phyloP scores from a whole-genome alignment of 257 asterid species.

The Mentha longifolia region DNA sequence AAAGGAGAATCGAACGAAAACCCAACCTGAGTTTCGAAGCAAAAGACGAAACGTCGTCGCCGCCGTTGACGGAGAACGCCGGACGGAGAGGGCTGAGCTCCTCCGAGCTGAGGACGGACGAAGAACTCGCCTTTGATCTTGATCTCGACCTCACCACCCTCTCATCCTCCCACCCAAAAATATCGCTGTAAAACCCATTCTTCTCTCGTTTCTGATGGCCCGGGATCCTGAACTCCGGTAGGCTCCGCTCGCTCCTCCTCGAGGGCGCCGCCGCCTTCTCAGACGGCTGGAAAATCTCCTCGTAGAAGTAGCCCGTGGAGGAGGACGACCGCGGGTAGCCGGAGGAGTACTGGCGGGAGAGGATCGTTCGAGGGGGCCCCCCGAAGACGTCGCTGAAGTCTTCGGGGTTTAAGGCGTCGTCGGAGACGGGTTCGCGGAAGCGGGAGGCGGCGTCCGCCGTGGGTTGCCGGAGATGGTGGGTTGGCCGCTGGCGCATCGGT shows the following conservation, averaged over 20 bases:
- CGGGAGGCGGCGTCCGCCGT: constrained; percentile 31
- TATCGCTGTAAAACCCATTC: constrained; percentile 58
- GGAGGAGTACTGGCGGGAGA: constrained; percentile 53
- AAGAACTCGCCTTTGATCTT: constrained; percentile 68
- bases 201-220: constrained; percentile 35
- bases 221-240: constrained; percentile 77
- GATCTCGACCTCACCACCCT: constrained; percentile 61
- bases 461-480: constrained; percentile 52
- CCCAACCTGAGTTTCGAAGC: constrained; percentile 65
- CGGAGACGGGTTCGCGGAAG: constrained; percentile 44
- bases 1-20: neutral
- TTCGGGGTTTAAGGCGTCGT: constrained; percentile 45
- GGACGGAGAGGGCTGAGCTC: constrained; percentile 76
- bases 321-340: constrained; percentile 43
- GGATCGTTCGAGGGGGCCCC: constrained; percentile 73
- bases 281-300: constrained; percentile 56
- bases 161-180: constrained; percentile 68
- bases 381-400: constrained; percentile 85
- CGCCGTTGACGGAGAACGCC: constrained; percentile 40
- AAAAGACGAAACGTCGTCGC: constrained; percentile 56
- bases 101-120: constrained; percentile 76
- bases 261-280: constrained; percentile 36
- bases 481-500: constrained; percentile 24
- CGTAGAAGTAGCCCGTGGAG: constrained; percentile 43
- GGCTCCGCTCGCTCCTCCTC: constrained; percentile 48